phyloP scores from a whole-genome alignment of 23 red algal genomes.

The Gracilaria domingensis region DNA sequence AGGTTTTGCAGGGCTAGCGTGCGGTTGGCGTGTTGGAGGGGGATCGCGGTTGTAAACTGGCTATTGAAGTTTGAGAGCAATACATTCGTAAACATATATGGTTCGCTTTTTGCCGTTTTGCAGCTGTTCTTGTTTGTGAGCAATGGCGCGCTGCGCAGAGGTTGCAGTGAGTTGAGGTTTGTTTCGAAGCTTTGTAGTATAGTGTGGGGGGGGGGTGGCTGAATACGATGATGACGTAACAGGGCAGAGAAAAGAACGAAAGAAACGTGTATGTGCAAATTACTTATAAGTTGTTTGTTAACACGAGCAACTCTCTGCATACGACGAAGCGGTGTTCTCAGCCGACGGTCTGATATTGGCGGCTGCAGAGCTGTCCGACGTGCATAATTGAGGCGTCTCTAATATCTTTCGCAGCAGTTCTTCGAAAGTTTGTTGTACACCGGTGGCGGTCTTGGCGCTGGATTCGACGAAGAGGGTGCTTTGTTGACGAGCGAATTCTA shows the following conservation, averaged over 20 bases:
- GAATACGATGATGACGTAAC: background rate
- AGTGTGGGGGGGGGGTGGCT: background rate
- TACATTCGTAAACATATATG: background rate
- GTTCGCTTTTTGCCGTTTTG: background rate
- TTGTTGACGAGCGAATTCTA: constrained; percentile 71
- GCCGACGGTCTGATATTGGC: constrained; percentile 61
- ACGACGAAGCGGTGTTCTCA: constrained; percentile 19
- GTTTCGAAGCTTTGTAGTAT: background rate
- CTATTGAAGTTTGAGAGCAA: background rate
- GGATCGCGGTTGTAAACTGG: background rate
- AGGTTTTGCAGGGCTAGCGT: constrained; percentile 52
- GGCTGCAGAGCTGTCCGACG: constrained; percentile 31
- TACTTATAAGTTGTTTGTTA: constrained; percentile 15
- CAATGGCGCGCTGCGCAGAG: background rate
- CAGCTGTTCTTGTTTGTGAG: background rate
- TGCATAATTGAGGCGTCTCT: constrained; percentile 72
- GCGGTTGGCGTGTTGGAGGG: background rate
- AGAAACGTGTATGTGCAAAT: constrained; percentile 33
- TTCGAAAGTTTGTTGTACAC: constrained; percentile 83
- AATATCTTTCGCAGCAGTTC: constrained; percentile 85
- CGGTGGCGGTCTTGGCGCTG: constrained; percentile 74
- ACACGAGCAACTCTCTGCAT: constrained; percentile 66
- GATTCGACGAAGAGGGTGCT: constrained; percentile 84
- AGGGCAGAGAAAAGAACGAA: background rate
- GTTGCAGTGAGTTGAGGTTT: no score